Base-by-base conservation (phyloP, 2,329 filamentous ascomycete genomes). In the Colletotrichum orchidophilum region DNA sequence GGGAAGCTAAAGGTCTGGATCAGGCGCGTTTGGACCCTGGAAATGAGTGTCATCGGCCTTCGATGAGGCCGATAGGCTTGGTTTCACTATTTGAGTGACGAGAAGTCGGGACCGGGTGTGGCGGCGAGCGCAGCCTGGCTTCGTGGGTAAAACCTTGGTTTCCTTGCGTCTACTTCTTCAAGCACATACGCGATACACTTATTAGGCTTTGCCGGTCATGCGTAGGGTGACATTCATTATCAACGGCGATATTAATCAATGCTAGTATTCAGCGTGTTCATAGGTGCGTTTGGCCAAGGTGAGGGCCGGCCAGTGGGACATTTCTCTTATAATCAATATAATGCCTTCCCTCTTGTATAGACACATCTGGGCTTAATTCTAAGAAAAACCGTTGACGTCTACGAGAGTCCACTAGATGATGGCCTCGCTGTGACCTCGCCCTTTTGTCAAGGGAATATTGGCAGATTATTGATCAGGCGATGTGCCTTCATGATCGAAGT, bases 1-100 rank as follows among this genome's bases (percentile, higher is more conserved):
- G 96, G 95, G 63, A 94, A 92, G 80, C 87, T 99, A 75, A 99
- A 99, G 84, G 95, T 99, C 70, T 99, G 96, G 96, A 98, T 99
- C 80, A 89, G 96, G 78, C 90, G 96, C 77, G 96, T 99, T 71
- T 99, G 96, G 96, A 99, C 96, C 71, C 87, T 99, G 70, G 96
- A 99, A 87, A 99, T 99, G 94, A 96, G 94, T 80, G 94, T 96
- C 65, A 96, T 97, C 81, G 94, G 94, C 66, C 86, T 97, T 76
- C 92, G 94, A 80, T 94, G 81, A 77, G 49, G n/a, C 15, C 4
- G 6, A 15, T 3, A 21, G 11, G 13, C 18, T 50, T 29, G 26
- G 15, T 6, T 27, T n/a, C n/a, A 26, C 15, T 26, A 13, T 33
- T 35, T 18, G 33, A 7, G 49, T 21, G 33, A n/a, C 49, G 24